These are phyloP conservation scores for Diophrys sp. DNA, from an alignment of 73 alveolate genomes.

Conservation along the genomic window DNA sequence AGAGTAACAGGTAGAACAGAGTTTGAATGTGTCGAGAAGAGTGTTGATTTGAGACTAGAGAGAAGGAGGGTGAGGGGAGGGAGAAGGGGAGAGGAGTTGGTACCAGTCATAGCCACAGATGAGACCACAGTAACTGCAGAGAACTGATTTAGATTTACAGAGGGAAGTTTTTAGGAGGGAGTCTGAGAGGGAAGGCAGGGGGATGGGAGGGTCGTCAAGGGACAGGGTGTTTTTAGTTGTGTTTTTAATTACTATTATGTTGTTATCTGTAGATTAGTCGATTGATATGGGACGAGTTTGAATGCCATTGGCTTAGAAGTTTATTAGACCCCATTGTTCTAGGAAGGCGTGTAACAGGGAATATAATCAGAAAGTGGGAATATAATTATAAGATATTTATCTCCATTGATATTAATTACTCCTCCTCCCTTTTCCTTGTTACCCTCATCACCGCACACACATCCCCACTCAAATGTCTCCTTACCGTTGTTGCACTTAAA, in stretches of 20 bases:
- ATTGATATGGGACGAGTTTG: background rate
- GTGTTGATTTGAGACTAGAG: background rate
- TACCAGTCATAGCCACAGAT: too few relatives aligned
- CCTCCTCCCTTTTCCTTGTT: conserved; percentile 97
- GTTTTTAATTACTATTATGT: background rate
- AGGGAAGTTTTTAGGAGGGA: too few relatives aligned
- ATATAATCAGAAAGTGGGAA: too few relatives aligned
- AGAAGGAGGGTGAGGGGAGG: too few relatives aligned
- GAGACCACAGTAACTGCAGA: too few relatives aligned
- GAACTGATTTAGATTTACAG: background rate
- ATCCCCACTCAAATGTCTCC: conserved; percentile 96
- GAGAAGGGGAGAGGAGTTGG: too few relatives aligned
- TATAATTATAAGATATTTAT: too few relatives aligned
- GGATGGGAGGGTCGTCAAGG: too few relatives aligned
- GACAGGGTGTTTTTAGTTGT: background rate
- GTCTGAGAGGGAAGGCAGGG: too few relatives aligned
- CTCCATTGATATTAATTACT: conserved; percentile 89
- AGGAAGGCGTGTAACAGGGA: conserved; percentile 93
- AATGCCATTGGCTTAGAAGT: conserved; percentile 50
- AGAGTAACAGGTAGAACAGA: background rate
- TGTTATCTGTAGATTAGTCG: background rate
- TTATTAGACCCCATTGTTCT: conserved; percentile 96
- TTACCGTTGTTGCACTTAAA: conserved; percentile 91
- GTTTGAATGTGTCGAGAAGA: background rate
- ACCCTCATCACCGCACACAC: conserved; percentile 89